Evolutionary conservation across 352 stramenopile genomes (phyloP).

Genomic region (Phytophthora litchii): DNA sequence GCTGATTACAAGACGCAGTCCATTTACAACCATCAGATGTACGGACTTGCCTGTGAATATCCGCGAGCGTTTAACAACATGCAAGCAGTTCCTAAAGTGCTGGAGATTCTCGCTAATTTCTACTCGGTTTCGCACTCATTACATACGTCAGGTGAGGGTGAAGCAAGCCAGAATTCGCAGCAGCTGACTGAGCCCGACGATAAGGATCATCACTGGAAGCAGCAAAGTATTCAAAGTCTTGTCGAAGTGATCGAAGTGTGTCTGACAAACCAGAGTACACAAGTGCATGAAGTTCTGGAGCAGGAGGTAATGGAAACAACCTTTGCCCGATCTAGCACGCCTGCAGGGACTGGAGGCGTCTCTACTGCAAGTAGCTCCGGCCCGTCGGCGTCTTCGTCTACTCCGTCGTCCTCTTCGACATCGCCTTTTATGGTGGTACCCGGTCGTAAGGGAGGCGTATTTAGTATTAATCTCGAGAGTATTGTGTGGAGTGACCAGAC

Average conservation of each 20-base stretch:
- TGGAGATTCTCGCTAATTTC: constrained; percentile 69
- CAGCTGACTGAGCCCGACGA: constrained; percentile 48
- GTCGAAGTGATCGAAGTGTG: constrained; percentile 81
- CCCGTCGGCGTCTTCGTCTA: constrained; percentile 15
- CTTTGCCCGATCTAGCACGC: constrained; percentile 48
- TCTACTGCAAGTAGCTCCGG: constrained; percentile 22
- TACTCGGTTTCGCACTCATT: constrained; percentile 39
- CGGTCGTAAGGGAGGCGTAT: constrained; percentile 62
- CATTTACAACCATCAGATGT: constrained; percentile 83
- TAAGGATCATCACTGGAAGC: constrained; percentile 74
- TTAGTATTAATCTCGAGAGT: constrained; percentile 77
- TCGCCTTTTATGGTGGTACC: constrained; percentile 29
- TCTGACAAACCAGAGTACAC: constrained; percentile 76
- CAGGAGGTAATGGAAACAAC: constrained; percentile 77
- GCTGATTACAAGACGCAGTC: constrained; percentile 80
- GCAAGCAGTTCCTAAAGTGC: constrained; percentile 55
- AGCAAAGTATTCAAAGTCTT: constrained; percentile 77
- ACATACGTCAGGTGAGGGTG: constrained; percentile 7
- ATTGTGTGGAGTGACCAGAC: constrained; percentile 86
- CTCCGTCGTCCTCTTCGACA: constrained; percentile 26
- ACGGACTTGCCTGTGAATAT: constrained; percentile 70
- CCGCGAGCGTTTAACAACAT: constrained; percentile 74
- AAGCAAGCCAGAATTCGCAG: constrained; percentile 47
- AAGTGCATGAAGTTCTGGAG: constrained; percentile 68
- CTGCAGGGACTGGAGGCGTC: constrained; percentile 13